Conservation (phyloP, 306 rosid species). For the Cucurbita pepo region DNA sequence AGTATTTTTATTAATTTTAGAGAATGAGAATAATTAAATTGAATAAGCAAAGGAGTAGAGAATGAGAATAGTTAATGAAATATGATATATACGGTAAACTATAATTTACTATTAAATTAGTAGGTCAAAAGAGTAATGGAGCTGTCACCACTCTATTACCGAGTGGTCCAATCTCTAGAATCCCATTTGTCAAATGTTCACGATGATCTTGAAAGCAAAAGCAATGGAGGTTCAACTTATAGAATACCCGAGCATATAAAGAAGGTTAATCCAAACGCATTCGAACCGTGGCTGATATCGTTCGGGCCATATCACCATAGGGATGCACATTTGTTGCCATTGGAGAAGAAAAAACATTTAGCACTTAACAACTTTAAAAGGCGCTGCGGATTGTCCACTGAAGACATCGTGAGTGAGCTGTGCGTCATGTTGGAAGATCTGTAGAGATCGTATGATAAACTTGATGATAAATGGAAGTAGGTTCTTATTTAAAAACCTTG, state of each 20-base stretch:
- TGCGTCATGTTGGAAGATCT: slow-evolving; percentile 16
- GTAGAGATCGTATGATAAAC: slow-evolving; percentile 20
- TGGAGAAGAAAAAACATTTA: slow-evolving; percentile 35
- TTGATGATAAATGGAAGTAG: slow-evolving; percentile 15
- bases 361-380: slow-evolving; percentile 15
- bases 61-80: no score
- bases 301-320: slow-evolving; percentile 11
- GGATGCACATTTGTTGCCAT: not conserved
- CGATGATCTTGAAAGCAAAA: no score
- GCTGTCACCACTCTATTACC: no score
- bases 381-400: slow-evolving; percentile 16
- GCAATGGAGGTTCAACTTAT: slow-evolving; percentile 14
- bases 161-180: no score
- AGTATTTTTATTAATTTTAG: no score
- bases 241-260: slow-evolving; percentile 16
- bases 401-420: not conserved
- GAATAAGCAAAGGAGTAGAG: no score
- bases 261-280: slow-evolving; percentile 11
- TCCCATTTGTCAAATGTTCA: no score
- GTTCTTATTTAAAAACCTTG: no score
- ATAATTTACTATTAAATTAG: no score
- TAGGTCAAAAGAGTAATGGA: no score
- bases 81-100: no score
- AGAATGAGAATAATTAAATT: no score
- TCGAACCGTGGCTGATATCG: slow-evolving; percentile 27